Evolutionary conservation across 2,329 filamentous ascomycete genomes (phyloP).

Genomic region (Fusarium mangiferae): DNA sequence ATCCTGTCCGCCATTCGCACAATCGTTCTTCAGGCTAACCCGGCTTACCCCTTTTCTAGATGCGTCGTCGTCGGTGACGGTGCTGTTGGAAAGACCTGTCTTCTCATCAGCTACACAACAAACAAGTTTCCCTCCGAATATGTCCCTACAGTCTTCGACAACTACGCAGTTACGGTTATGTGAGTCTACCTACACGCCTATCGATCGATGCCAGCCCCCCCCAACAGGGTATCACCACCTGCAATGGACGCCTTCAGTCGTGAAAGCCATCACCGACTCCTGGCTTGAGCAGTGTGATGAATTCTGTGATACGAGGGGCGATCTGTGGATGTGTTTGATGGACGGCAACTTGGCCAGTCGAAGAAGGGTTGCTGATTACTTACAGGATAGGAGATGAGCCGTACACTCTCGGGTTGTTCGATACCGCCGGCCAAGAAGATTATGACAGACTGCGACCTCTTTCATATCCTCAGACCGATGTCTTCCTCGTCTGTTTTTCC

Average conservation of each 20-base stretch:
- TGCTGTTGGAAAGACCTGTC: constrained; percentile 99
- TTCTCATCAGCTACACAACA: constrained; percentile 98
- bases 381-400: constrained; percentile 97
- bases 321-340: constrained; percentile 8
- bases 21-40: constrained; percentile 32
- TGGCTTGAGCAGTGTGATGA: constrained; percentile 2
- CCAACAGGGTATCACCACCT: constrained; percentile 21
- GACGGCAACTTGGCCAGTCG: background rate
- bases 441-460: constrained; percentile 96
- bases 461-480: constrained; percentile 98
- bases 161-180: constrained; percentile 99
- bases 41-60: constrained; percentile 59
- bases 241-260: constrained; percentile 13
- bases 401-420: constrained; percentile 95
- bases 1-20: background rate
- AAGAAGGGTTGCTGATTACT: constrained; percentile 33
- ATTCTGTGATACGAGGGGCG: background rate
- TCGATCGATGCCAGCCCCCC: constrained; percentile 30
- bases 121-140: constrained; percentile 99
- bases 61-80: constrained; percentile 99
- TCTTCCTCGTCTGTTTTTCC: constrained; percentile 98
- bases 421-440: constrained; percentile 99
- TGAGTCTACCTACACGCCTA: constrained; percentile 64
- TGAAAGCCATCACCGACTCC: constrained; percentile 1
- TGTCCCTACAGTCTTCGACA: constrained; percentile 98